These are phyloP conservation scores for Pseudevernia furfuracea DNA, from an alignment of 495 filamentous ascomycete species.

Conservation along the genomic window DNA sequence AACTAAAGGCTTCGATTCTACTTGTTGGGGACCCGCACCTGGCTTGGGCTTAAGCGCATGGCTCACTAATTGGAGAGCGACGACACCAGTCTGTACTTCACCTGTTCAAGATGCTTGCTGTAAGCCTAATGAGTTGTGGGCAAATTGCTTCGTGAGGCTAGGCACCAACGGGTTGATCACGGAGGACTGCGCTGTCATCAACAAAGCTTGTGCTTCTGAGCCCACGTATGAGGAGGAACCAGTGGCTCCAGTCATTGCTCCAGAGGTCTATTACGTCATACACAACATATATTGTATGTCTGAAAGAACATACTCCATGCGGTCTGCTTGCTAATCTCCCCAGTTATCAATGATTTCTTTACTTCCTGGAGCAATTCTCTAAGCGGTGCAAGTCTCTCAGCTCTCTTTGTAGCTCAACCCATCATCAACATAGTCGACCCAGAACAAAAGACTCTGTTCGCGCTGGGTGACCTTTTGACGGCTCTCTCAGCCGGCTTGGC, in stretches of 20 bases:
- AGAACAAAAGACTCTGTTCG: background rate
- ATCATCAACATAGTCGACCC: constrained; percentile 8
- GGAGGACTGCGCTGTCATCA: constrained; percentile 1
- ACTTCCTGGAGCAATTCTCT: constrained; percentile 4
- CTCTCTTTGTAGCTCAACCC: background rate
- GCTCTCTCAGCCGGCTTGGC: constrained; percentile 1
- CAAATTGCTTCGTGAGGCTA: constrained; percentile 3
- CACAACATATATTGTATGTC: constrained; percentile 7
- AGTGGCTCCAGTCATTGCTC: background rate
- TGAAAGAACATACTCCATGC: background rate
- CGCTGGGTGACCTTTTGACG: constrained; percentile 5
- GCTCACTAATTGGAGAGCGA: constrained; percentile 1
- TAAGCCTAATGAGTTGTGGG: constrained; percentile 2
- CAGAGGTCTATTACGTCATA: background rate
- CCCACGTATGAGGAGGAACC: background rate
- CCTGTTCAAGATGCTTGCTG: background rate
- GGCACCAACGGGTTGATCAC: background rate
- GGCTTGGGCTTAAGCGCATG: background rate
- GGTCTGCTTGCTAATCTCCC: background rate
- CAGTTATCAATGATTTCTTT: constrained; percentile 9
- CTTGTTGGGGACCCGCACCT: background rate
- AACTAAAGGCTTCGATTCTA: background rate
- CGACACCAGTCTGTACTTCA: background rate
- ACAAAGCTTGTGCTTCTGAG: constrained; percentile 1
- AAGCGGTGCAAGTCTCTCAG: background rate